phyloP scores from a whole-genome alignment of 495 filamentous ascomycete species.

The Acidiella bohemica region DNA sequence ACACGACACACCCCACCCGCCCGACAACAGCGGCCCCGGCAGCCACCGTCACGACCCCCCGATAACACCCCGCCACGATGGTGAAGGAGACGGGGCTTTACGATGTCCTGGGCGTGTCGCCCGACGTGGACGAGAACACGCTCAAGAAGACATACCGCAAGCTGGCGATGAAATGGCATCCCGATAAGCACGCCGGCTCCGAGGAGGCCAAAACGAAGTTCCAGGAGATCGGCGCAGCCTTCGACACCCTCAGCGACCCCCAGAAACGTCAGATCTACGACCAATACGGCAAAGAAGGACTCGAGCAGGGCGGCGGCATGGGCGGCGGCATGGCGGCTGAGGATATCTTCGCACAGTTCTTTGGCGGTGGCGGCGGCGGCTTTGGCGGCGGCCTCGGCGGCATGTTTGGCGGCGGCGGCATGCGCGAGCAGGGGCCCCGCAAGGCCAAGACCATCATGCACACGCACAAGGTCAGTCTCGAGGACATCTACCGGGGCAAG shows the following conservation, averaged over 20 bases:
- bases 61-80: too few relatives aligned
- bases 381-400: constrained; percentile 45
- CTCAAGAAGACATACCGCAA: constrained; percentile 86
- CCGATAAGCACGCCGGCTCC: constrained; percentile 93
- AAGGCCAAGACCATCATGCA: constrained; percentile 95
- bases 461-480: constrained; percentile 91
- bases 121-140: constrained; percentile 59
- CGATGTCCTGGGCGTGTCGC: constrained; percentile 66
- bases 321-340: constrained; percentile 82
- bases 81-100: constrained; percentile 84
- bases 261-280: constrained; percentile 89
- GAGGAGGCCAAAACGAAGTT: constrained; percentile 92
- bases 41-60: too few relatives aligned
- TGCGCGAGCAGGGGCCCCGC: constrained; percentile 71
- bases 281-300: constrained; percentile 90
- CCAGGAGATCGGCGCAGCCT: constrained; percentile 91
- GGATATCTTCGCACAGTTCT: constrained; percentile 96
- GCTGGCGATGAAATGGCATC: constrained; percentile 78
- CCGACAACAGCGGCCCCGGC: too few relatives aligned
- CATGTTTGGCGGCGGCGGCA: constrained; percentile 61
- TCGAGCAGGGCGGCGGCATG: constrained; percentile 71
- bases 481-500: constrained; percentile 97
- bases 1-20: too few relatives aligned
- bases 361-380: constrained; percentile 64
- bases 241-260: constrained; percentile 82